Evolutionary conservation across 2,329 filamentous ascomycete species (phyloP).

Genomic region (Amphichorda felina): DNA sequence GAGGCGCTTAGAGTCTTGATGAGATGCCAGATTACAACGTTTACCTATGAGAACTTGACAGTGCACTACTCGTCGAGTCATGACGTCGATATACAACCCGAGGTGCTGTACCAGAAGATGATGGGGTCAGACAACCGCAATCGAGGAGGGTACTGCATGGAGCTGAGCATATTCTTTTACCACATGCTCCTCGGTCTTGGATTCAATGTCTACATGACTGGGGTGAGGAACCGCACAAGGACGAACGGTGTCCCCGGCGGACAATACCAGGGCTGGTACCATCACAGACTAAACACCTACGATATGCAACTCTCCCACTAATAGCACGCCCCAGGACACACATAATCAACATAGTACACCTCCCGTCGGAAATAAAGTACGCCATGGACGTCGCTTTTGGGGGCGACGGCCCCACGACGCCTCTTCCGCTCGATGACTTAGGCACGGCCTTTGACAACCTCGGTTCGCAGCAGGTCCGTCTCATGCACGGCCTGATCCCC

Average conservation of each 20-base stretch:
- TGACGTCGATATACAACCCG: constrained; percentile 28
- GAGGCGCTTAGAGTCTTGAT: background rate
- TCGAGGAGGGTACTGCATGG: constrained; percentile 50
- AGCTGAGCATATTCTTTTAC: constrained; percentile 42
- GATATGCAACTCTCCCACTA: no score
- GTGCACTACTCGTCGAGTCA: constrained; percentile 36
- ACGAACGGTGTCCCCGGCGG: constrained; percentile 24
- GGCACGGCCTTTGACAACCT: constrained; percentile 31
- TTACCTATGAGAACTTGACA: constrained; percentile 45
- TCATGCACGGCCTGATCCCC: constrained; percentile 35
- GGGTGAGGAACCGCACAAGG: constrained; percentile 34
- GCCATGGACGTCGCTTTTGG: constrained; percentile 55
- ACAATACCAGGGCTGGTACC: constrained; percentile 34
- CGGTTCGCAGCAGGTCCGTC: constrained; percentile 41
- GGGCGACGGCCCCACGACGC: constrained; percentile 45
- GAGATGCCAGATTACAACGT: constrained; percentile 9
- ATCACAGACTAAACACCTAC: no score
- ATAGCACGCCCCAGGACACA: constrained; percentile 28
- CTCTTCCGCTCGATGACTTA: constrained; percentile 36
- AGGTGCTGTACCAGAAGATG: constrained; percentile 36
- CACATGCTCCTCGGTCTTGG: constrained; percentile 36
- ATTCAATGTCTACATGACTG: constrained; percentile 41
- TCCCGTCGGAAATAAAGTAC: constrained; percentile 34
- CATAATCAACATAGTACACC: constrained; percentile 48
- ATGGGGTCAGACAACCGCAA: constrained; percentile 23